phyloP scores from a whole-genome alignment of 2,329 filamentous ascomycete species.

The Penicillium sp. region DNA sequence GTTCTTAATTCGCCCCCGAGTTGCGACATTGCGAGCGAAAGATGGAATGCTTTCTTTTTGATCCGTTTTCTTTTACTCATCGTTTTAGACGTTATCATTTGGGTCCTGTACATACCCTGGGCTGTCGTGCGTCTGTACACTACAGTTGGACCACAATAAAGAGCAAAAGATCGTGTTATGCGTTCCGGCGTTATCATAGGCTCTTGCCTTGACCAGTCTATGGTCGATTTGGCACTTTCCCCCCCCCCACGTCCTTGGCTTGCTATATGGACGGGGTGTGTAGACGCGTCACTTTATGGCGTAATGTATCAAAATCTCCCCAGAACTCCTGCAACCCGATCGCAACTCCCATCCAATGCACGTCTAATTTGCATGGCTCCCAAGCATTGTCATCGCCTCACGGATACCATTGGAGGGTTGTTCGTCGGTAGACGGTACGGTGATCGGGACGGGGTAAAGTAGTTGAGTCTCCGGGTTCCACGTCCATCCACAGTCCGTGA shows the following conservation, averaged over 20 bases:
- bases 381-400: conserved; percentile 33
- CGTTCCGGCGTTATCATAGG: conserved; percentile 25
- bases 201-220: conserved; percentile 2
- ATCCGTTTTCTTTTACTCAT: conserved; percentile 29
- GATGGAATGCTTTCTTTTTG: conserved; percentile 36
- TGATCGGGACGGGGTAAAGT: conserved; percentile 33
- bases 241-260: neutral
- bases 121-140: conserved; percentile 38
- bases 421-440: conserved; percentile 10
- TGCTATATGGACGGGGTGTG: neutral
- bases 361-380: conserved; percentile 26
- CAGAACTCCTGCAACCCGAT: conserved; percentile 9
- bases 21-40: conserved; percentile 42
- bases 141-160: conserved; percentile 36
- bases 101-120: conserved; percentile 43
- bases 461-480: conserved; percentile 36
- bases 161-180: conserved; percentile 37
- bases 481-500: conserved; percentile 37
- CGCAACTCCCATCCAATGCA: neutral
- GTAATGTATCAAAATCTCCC: neutral
- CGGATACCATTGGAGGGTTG: conserved; percentile 28
- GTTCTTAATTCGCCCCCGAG: conserved; percentile 35
- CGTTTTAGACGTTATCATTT: conserved; percentile 39
- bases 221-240: neutral
- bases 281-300: conserved; percentile 4